phyloP scores from a whole-genome alignment of 2,329 filamentous ascomycete genomes.

The Thyridium curvatum region DNA sequence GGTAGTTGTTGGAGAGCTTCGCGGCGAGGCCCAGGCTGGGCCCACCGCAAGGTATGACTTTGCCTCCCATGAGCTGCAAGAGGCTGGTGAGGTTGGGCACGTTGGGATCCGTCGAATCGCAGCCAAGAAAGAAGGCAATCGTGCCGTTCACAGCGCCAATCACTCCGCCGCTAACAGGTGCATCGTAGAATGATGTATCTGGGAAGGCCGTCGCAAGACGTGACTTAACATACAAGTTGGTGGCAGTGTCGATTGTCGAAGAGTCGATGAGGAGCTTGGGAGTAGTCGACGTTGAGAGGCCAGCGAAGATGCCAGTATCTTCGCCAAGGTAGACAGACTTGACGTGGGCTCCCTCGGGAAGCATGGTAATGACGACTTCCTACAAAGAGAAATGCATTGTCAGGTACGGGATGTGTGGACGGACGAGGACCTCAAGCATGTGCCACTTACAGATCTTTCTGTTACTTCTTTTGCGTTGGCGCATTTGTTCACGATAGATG shows the following conservation, averaged over 20 bases:
- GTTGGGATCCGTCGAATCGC: slow-evolving; percentile 1
- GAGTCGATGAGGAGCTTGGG: slow-evolving; percentile 58
- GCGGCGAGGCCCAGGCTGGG: slow-evolving; percentile 49
- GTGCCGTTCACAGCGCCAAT: slow-evolving; percentile 23
- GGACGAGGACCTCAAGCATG: too few species aligned
- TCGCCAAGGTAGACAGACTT: slow-evolving; percentile 50
- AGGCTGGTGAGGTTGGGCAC: slow-evolving; percentile 16
- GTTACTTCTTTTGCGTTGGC: too few species aligned
- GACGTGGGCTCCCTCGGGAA: slow-evolving; percentile 63
- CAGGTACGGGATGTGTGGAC: too few species aligned
- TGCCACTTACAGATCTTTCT: slow-evolving; percentile 12
- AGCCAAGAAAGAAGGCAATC: slow-evolving; percentile 29
- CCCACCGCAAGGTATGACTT: slow-evolving; percentile 49
- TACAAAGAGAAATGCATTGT: slow-evolving; percentile 34
- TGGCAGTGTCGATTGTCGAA: slow-evolving; percentile 57
- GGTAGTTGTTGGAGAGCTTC: slow-evolving; percentile 57
- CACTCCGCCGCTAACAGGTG: slow-evolving; percentile 25
- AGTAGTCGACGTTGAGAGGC: too few species aligned
- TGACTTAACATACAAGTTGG: too few species aligned
- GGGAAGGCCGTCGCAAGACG: slow-evolving; percentile 21
- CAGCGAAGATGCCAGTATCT: slow-evolving; percentile 36
- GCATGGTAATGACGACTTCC: slow-evolving; percentile 60
- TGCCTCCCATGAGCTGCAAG: slow-evolving; percentile 43
- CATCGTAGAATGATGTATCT: slow-evolving; percentile 28
- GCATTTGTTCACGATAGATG: too few species aligned